Conservation (phyloP, 208 protist species). For the Histomonas meleagridis region DNA sequence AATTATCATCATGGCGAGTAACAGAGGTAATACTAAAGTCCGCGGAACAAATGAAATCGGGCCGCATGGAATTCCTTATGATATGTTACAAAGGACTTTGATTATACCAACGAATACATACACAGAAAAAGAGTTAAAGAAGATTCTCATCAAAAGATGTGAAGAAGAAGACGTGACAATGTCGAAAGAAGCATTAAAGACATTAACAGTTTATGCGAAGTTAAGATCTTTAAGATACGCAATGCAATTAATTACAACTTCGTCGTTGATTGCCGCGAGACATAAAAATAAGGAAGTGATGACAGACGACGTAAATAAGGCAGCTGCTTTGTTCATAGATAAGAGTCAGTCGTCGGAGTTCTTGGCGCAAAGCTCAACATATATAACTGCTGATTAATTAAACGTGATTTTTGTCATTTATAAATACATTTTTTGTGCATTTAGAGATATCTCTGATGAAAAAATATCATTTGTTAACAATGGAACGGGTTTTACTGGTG, state of each 20-base stretch:
- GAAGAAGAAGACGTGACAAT: conserved; percentile 97
- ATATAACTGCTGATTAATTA: background rate
- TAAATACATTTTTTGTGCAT: too few species aligned
- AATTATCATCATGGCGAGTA: conserved; percentile 96
- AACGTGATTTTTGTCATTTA: too few species aligned
- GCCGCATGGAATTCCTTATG: conserved; percentile 94
- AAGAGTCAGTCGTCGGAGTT: background rate
- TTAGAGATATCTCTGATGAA: too few species aligned
- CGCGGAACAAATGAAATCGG: conserved; percentile 88
- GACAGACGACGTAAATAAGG: background rate
- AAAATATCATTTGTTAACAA: too few species aligned
- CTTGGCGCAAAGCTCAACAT: background rate
- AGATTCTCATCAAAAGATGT: conserved; percentile 85
- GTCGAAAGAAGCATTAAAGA: conserved; percentile 74
- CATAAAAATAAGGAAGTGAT: background rate
- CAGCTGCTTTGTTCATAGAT: background rate
- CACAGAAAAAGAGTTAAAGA: conserved; percentile 73
- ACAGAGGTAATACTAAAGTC: conserved; percentile 93
- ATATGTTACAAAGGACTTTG: conserved; percentile 90
- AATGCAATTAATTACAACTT: conserved; percentile 84
- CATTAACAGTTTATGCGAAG: conserved; percentile 80
- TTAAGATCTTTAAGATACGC: conserved; percentile 94
- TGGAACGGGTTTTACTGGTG: too few species aligned
- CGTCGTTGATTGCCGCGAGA: background rate
- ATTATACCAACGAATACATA: conserved; percentile 94